Percentiles rank a stretch among this genome's conserved stretches.
These are phyloP conservation scores for Triticum monococcum DNA, from an alignment of 176 grass and related monocot genomes.

Conservation along the genomic window DNA sequence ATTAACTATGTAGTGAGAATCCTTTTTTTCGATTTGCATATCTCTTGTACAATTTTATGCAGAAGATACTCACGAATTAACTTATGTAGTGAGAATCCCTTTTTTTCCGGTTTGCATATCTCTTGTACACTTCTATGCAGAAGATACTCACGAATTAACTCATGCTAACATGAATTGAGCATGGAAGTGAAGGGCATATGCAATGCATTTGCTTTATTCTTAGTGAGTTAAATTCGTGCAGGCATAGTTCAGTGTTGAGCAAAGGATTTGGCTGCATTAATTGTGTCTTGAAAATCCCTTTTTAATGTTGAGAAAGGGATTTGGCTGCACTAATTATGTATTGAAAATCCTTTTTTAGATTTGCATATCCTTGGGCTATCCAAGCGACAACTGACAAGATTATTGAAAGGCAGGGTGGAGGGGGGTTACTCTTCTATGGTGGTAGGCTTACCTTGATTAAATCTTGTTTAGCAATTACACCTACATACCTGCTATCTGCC, in stretches of 20 bases:
- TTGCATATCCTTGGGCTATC: not conserved
- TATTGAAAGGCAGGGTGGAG: no score
- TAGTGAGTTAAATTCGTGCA: not conserved
- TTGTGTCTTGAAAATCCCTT: not conserved
- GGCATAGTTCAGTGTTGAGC: not conserved
- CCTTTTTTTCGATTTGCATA: not conserved
- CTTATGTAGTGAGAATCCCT: no score
- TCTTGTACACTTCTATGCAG: not conserved
- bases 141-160: not conserved
- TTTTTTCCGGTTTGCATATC: no score
- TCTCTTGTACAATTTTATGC: not conserved
- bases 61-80: no score
- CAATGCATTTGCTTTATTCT: not conserved
- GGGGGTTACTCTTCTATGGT: no score
- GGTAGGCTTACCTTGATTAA: no score
- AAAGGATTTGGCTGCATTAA: not conserved
- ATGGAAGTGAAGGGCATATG: not conserved
- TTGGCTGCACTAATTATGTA: not conserved
- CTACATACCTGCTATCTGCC: not conserved
- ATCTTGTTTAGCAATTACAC: no score
- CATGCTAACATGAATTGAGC: not conserved
- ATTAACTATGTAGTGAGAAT: not conserved
- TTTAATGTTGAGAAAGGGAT: not conserved
- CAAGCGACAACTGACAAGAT: not conserved
- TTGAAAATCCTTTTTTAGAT: not conserved